Evolutionary conservation across 169 alveolate species (phyloP), one percentile per base, ranked within the genome.

Genomic region (Plasmodium knowlesi): DNA sequence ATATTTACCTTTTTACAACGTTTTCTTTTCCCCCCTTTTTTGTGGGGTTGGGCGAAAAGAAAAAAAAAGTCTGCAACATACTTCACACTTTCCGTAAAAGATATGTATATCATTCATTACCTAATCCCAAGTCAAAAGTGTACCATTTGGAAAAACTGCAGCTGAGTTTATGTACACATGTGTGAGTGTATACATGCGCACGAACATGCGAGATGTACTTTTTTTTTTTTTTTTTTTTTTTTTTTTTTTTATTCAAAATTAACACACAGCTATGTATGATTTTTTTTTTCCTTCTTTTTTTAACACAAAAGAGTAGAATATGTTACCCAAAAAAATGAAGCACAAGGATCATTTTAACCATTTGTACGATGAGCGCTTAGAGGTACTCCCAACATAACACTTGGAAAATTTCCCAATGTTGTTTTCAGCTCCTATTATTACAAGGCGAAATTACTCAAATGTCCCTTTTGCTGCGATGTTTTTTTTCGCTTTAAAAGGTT

Each of bases 331-430:
- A 61, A 61, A 71, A 84, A 71, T 5, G 50, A 25, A 84, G 72
- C 74, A 84, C 10, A 43, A 80, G 30, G 54, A 43, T 39, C 16
- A 46, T 10, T 80, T 46, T 43, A 22, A 46, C 50, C 57, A 43
- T 43, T 9, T 43, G 54, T 43, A 10, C 54, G 54, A 9, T 43
- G 0, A 43, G 4, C 54, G 10, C 30, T 76, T 37, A 25, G 50
- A 22, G 22, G 57, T 43, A 80, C 32, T 22, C 32, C 5, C 30
- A 39, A 28, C 32, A 43, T 80, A 43, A 80, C 34, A 80, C 9
- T 80, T 80, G 50, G 54, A n/a, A 61, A 61, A n/a, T 25, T 80
- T 80, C 34, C 70, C 85, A 37, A n/a, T 80, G 85, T 37, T 80
- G 70, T 43, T 39, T 39, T 80, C n/a, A 25, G 57, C 30, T 28